Base-by-base conservation (phyloP, 139 green algal genomes). In the Mesotaenium endlicherianum region DNA sequence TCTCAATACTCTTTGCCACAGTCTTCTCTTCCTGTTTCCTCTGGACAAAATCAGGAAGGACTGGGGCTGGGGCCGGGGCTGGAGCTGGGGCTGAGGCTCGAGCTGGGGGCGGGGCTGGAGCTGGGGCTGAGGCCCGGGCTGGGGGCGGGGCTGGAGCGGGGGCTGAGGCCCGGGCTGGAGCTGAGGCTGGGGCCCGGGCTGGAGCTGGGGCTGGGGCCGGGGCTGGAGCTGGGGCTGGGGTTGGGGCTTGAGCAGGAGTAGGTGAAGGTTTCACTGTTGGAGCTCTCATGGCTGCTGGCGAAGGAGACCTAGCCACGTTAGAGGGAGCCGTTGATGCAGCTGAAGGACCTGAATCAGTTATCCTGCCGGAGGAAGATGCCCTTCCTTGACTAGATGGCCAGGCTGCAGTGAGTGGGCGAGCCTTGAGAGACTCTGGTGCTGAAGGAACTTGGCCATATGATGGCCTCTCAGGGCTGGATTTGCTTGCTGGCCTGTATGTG, bases 1-100 rank as follows among this genome's bases (percentile, higher is more conserved):
- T 44, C 26, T 64, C 53, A 43, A 41, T 58, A 20, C 3, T n/a
- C 68, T 82, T 75, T 85, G 67, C 64, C 36, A 36, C 49, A 38
- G 31, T 4, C 31, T 31, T 16, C 36, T 26, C 45, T 34, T 74
- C 36, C 14, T 74, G 60, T 41, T 74, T 6, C 60, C 38, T 8
- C 60, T 74, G 36, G 20, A 31, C 20, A 38, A 31, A 26, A 67
- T 39, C 57, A 68, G 69, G 30, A 77, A n/a, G 36, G 20, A 74
- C 36, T 40, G 43, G 43, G 57, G 71, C 39, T 31, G 71, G 41
- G 14, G n/a, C 17, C 31, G 71, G 36, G 16, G 16, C 16, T 49
- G 42, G 30, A 3, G 69, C 36, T 44, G 69, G 69, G 36, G 40
- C 42, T 31, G 69, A n/a, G 41, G 69, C 30, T 49, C 41, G 50